Conservation (phyloP, 805 yeast species). For the Schizosaccharomyces japonicus region DNA sequence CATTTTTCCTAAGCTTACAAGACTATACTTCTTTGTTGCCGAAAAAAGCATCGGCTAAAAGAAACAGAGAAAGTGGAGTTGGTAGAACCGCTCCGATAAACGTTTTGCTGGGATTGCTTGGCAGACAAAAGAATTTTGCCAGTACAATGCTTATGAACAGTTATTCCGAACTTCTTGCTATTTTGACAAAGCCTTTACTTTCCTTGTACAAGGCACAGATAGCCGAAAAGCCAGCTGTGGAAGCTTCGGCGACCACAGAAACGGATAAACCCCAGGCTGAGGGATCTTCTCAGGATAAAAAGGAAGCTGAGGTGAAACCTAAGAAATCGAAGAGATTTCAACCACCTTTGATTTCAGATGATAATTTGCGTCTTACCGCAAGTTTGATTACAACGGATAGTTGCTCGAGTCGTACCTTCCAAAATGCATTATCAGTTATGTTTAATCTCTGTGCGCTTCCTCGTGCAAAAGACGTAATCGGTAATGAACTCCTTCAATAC, state of each 20-base stretch:
- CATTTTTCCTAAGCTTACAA: constrained; percentile 59
- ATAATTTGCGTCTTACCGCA: constrained; percentile 37
- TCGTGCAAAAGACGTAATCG: constrained; percentile 39
- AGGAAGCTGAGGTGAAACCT: constrained; percentile 2
- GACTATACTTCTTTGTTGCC: constrained; percentile 20
- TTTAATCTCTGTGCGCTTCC: constrained; percentile 43
- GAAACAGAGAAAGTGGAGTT: constrained; percentile 18
- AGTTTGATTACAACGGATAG: constrained; percentile 55
- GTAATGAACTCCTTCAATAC: constrained; percentile 36
- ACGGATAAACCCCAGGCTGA: neutral
- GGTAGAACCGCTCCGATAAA: constrained; percentile 37
- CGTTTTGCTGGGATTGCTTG: constrained; percentile 35
- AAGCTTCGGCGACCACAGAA: constrained; percentile 6
- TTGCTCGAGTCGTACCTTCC: constrained; percentile 64
- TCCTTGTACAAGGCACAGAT: constrained; percentile 24
- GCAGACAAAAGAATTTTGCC: constrained; percentile 37
- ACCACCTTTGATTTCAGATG: constrained; percentile 41
- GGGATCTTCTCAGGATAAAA: neutral
- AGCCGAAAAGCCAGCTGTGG: constrained; percentile 12
- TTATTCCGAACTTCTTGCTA: constrained; percentile 48
- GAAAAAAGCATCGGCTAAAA: constrained; percentile 16
- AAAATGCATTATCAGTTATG: constrained; percentile 60
- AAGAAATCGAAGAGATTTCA: constrained; percentile 14
- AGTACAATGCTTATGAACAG: constrained; percentile 58
- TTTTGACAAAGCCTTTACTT: constrained; percentile 49